These are phyloP conservation scores for Parathielavia hyrcaniae DNA, from an alignment of 495 filamentous ascomycete genomes.

Conservation along the genomic window DNA sequence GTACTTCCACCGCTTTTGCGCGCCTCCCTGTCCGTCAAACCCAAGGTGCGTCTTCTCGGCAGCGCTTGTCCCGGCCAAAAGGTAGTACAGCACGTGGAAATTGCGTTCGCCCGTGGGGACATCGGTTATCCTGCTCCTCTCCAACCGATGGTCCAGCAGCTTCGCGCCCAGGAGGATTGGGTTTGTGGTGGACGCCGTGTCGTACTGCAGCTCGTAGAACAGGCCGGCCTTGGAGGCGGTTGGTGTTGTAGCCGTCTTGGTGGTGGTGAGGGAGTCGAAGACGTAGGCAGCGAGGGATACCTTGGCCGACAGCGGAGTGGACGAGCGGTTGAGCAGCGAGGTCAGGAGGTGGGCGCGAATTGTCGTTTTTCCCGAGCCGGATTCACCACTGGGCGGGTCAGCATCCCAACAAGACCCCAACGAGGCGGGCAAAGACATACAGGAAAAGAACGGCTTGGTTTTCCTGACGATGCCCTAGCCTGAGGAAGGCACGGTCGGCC, in stretches of 20 bases:
- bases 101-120: constrained; percentile 94
- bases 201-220: constrained; percentile 93
- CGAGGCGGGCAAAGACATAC: constrained; percentile 47
- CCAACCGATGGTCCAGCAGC: constrained; percentile 84
- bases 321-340: constrained; percentile 75
- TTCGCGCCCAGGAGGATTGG: constrained; percentile 89
- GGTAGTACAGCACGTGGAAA: constrained; percentile 93
- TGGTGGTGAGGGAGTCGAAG: constrained; percentile 93
- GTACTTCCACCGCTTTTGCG: constrained; percentile 84
- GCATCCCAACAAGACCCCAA: constrained; percentile 4
- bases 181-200: constrained; percentile 71
- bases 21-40: constrained; percentile 58
- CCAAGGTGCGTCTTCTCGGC: constrained; percentile 87
- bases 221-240: constrained; percentile 93
- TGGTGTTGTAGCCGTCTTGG: constrained; percentile 92
- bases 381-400: constrained; percentile 67
- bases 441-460: constrained; percentile 90
- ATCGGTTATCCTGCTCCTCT: constrained; percentile 79
- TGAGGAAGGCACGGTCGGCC: constrained; percentile 73
- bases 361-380: constrained; percentile 91
- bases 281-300: constrained; percentile 88
- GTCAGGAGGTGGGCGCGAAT: constrained; percentile 81
- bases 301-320: constrained; percentile 87
- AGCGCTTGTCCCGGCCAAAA: constrained; percentile 82
- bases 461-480: constrained; percentile 82